Conservation (phyloP, 352 stramenopile species). For the Pythium dissimile region DNA sequence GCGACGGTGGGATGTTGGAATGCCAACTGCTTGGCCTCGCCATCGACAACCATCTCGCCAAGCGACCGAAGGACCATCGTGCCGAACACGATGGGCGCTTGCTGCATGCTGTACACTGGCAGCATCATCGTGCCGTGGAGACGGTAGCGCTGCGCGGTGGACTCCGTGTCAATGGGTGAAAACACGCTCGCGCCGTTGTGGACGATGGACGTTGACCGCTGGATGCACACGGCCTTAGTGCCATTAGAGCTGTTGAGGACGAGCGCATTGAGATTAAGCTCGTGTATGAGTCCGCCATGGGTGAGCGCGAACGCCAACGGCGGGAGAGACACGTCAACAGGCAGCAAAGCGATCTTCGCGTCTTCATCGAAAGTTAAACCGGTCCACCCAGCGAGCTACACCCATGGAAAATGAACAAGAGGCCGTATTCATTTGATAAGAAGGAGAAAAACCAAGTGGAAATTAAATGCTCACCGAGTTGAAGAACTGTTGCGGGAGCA, state of each 20-base stretch:
- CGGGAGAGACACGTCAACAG: conserved; percentile 22
- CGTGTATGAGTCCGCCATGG: conserved; percentile 25
- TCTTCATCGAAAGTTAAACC: conserved; percentile 42
- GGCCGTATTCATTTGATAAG: too few species aligned
- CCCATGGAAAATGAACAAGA: too few species aligned
- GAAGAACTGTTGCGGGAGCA: conserved; percentile 61
- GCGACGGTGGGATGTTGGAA: conserved; percentile 7
- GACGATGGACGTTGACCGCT: conserved; percentile 48
- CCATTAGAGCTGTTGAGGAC: conserved; percentile 23
- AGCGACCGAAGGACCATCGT: conserved; percentile 47
- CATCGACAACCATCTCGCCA: conserved; percentile 43
- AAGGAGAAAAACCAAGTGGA: too few species aligned
- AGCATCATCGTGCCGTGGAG: conserved; percentile 45
- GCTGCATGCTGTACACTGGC: conserved; percentile 68
- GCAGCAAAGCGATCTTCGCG: conserved; percentile 43
- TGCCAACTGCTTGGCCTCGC: conserved; percentile 30
- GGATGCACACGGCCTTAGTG: conserved; percentile 44
- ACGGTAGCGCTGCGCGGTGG: conserved; percentile 37
- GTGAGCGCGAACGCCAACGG: conserved; percentile 46
- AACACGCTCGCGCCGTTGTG: conserved; percentile 53
- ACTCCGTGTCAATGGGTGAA: conserved; percentile 37
- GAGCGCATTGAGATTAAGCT: conserved; percentile 43
- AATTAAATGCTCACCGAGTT: conserved; percentile 32
- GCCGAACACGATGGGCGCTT: conserved; percentile 58
- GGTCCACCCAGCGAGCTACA: conserved; percentile 50